Percentiles rank a stretch among this genome's conserved stretches.
These are phyloP conservation scores for Vaccinium darrowii DNA, from an alignment of 148 eudicot genomes.

Conservation along the genomic window DNA sequence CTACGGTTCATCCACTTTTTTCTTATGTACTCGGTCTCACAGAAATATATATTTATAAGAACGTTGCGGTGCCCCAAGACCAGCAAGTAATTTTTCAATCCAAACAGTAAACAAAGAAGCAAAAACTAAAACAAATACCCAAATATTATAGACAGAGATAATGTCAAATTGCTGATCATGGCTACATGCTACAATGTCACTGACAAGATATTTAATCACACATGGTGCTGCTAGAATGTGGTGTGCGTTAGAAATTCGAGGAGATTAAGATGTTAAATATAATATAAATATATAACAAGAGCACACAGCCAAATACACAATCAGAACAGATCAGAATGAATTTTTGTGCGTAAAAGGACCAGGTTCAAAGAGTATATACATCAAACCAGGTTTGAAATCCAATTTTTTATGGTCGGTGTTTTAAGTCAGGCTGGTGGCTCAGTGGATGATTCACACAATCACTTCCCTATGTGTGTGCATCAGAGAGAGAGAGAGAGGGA, in stretches of 20 bases:
- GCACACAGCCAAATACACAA: slow-evolving; percentile 5
- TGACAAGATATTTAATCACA: background rate
- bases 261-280: slow-evolving; percentile 30
- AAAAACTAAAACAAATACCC: no score
- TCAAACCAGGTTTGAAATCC: background rate
- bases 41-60: no score
- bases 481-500: background rate
- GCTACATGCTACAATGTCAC: slow-evolving; percentile 19
- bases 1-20: no score
- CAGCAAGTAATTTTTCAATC: no score
- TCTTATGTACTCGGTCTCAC: no score
- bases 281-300: slow-evolving; percentile 7
- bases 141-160: background rate
- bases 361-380: background rate
- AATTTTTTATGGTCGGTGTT: background rate
- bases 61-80: no score
- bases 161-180: slow-evolving; percentile 7
- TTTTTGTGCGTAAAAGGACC: background rate
- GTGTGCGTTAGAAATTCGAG: slow-evolving; percentile 18
- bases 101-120: background rate
- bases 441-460: slow-evolving; percentile 6
- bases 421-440: background rate
- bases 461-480: no score
- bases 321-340: background rate
- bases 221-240: background rate